phyloP scores from a whole-genome alignment of 169 alveolate species.

The Neospora caninum region DNA sequence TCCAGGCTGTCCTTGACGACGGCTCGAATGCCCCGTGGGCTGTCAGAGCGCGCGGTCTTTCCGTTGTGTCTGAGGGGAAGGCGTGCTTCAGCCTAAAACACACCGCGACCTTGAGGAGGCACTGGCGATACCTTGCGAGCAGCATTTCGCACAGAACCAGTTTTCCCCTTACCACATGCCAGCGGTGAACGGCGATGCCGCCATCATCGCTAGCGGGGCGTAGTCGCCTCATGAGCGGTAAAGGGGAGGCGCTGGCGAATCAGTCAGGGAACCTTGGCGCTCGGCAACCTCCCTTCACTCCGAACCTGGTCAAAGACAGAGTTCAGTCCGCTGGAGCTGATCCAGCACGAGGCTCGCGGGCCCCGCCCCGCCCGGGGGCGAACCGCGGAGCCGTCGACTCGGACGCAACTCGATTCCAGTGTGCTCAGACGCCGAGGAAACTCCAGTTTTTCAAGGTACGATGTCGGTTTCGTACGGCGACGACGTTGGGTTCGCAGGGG shows the following conservation, averaged over 20 bases:
- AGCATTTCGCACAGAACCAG: too few species aligned
- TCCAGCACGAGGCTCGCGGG: neutral
- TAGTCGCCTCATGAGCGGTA: neutral
- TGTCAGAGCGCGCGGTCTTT: too few species aligned
- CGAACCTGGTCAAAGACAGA: neutral
- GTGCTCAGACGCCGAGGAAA: neutral
- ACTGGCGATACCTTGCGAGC: too few species aligned
- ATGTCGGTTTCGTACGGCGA: neutral
- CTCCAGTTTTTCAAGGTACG: neutral
- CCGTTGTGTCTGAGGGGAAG: too few species aligned
- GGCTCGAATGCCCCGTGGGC: too few species aligned
- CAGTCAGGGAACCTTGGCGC: neutral
- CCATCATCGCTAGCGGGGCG: neutral
- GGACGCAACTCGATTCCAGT: neutral
- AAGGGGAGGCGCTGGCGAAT: neutral
- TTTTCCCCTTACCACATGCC: too few species aligned
- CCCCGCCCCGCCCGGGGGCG: neutral
- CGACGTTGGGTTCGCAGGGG: too few species aligned
- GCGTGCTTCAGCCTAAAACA: too few species aligned
- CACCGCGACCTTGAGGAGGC: too few species aligned
- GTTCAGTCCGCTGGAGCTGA: neutral
- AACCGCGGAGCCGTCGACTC: neutral
- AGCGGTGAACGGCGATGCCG: neutral
- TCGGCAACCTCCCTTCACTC: neutral
- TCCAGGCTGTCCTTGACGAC: too few species aligned